A percentile compares a stretch with the other conserved stretches of the same genome.
These are phyloP conservation scores for Mycena indigotica DNA, from an alignment of 768 basidiomycete genomes.

Conservation along the genomic window DNA sequence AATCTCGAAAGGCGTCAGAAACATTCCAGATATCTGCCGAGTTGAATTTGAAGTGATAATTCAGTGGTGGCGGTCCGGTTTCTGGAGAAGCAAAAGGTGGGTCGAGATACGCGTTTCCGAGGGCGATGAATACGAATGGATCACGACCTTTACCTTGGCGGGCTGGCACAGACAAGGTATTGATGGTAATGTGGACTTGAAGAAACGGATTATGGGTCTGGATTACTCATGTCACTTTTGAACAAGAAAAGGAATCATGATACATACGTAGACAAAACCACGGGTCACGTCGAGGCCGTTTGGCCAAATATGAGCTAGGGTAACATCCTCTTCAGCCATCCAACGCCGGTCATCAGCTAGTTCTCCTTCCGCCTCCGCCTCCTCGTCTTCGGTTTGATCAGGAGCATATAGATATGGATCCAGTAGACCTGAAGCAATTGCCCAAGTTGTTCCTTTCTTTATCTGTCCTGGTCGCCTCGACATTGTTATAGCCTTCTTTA, in stretches of 20 bases:
- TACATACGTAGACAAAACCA: constrained; percentile 68
- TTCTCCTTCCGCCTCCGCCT: constrained; percentile 43
- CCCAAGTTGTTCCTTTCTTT: constrained; percentile 47
- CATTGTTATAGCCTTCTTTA: constrained; percentile 50
- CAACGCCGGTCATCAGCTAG: constrained; percentile 60
- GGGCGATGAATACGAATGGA: constrained; percentile 61
- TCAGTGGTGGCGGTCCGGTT: constrained; percentile 27
- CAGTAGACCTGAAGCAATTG: constrained; percentile 52
- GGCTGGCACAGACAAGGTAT: constrained; percentile 50
- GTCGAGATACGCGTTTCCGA: constrained; percentile 43
- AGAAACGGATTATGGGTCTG: constrained; percentile 57
- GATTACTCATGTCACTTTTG: constrained; percentile 5
- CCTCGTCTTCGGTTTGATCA: constrained; percentile 31
- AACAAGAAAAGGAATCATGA: not conserved
- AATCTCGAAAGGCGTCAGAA: constrained; percentile 32
- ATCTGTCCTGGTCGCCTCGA: constrained; percentile 56
- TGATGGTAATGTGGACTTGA: constrained; percentile 66
- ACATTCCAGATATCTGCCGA: constrained; percentile 35
- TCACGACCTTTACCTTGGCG: constrained; percentile 63
- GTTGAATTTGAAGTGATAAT: constrained; percentile 26
- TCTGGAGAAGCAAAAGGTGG: constrained; percentile 19
- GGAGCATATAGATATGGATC: constrained; percentile 54
- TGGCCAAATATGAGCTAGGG: constrained; percentile 61
- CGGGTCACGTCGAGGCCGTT: constrained; percentile 42
- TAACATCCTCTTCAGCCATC: constrained; percentile 71